phyloP scores from a whole-genome alignment of 2,329 filamentous ascomycete species.

The Gliomastix tumulicola region DNA sequence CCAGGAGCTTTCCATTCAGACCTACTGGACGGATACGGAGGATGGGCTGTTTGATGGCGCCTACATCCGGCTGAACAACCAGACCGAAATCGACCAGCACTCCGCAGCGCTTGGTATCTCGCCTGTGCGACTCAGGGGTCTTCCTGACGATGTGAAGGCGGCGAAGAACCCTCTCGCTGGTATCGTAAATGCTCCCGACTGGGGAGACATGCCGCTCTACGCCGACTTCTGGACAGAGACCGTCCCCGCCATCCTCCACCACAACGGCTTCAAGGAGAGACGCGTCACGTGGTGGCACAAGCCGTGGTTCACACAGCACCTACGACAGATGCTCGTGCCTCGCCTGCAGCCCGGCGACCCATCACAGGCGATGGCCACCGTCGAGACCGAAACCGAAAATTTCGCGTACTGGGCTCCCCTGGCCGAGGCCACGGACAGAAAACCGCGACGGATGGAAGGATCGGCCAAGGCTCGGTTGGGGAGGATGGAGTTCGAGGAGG shows the following conservation, averaged over 20 bases:
- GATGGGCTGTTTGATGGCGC: slow-evolving; percentile 14
- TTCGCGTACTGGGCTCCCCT: no score
- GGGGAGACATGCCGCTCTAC: slow-evolving; percentile 12
- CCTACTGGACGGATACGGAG: slow-evolving; percentile 9
- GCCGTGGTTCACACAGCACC: slow-evolving; percentile 13
- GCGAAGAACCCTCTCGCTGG: slow-evolving; percentile 5
- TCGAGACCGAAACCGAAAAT: no score
- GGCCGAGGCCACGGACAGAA: no score
- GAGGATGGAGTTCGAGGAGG: no score
- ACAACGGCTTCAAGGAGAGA: slow-evolving; percentile 12
- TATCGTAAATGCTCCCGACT: slow-evolving; percentile 3
- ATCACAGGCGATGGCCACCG: not conserved
- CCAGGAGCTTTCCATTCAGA: slow-evolving; percentile 12
- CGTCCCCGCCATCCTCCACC: slow-evolving; percentile 13
- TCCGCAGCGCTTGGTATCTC: slow-evolving; percentile 9
- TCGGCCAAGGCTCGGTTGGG: no score
- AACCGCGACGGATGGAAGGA: no score
- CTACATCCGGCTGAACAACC: slow-evolving; percentile 11
- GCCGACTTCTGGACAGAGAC: slow-evolving; percentile 13
- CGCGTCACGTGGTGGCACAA: slow-evolving; percentile 14
- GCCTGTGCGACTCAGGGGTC: slow-evolving; percentile 9
- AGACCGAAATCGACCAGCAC: slow-evolving; percentile 7
- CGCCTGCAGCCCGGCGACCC: not conserved
- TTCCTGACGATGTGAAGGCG: slow-evolving; percentile 10
- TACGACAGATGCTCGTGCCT: slow-evolving; percentile 8